Conservation (phyloP, 345 rosid species). For the sweet orange (Citrus sinensis) region DNA sequence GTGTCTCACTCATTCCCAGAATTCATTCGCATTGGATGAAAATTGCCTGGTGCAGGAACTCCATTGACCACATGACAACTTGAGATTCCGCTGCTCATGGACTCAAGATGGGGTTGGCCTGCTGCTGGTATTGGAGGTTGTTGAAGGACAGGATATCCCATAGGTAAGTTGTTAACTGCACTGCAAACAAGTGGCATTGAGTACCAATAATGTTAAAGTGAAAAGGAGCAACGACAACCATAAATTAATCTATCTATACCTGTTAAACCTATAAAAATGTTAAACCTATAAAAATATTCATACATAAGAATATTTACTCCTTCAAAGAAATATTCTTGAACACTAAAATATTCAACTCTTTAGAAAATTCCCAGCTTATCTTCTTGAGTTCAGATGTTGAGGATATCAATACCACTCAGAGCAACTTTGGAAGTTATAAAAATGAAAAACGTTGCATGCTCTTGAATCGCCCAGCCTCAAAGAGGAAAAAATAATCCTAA, state of each 20-base stretch:
- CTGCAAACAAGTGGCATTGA: slow-evolving; percentile 56
- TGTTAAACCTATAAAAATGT: neutral
- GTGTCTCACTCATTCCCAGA: slow-evolving; percentile 81
- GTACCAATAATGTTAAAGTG: slow-evolving; percentile 29
- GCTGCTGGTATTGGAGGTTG: slow-evolving; percentile 77
- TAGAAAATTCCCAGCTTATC: neutral
- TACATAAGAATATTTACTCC: neutral
- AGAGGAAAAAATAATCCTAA: neutral
- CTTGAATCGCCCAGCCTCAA: neutral
- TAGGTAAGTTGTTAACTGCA: slow-evolving; percentile 95
- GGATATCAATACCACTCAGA: neutral
- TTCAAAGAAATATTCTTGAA: neutral
- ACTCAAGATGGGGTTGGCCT: slow-evolving; percentile 82
- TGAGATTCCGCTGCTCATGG: slow-evolving; percentile 77
- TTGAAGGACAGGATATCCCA: slow-evolving; percentile 95
- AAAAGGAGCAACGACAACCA: neutral
- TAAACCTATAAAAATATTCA: neutral
- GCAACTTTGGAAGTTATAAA: neutral
- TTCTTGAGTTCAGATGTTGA: neutral
- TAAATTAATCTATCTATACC: neutral
- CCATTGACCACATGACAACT: slow-evolving; percentile 98
- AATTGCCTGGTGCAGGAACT: slow-evolving; percentile 89
- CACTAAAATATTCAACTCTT: neutral
- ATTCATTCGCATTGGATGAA: slow-evolving; percentile 79
- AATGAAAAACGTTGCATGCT: neutral